Evolutionary conservation across 2,329 filamentous ascomycete species (phyloP), one percentile per base, ranked within the genome.

Genomic region (Colletotrichum chlorophyti): DNA sequence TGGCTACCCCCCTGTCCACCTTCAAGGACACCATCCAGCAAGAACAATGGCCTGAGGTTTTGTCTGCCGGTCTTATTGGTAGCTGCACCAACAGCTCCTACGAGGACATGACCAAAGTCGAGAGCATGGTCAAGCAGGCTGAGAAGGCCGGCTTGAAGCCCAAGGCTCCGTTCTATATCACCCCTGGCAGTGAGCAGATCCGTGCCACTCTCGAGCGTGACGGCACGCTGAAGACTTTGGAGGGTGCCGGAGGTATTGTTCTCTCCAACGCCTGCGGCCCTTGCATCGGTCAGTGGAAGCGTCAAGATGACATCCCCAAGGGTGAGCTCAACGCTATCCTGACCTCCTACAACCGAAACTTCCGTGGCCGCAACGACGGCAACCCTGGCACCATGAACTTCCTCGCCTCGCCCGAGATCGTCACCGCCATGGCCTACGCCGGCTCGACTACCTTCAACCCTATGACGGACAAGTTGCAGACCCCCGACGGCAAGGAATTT

Each of bases 81-180:
- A 97, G 93, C 78, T 99, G 95, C 82, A 99, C 95, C 47, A 99
- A 99, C 83, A 96, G 91, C 74, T 98, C 95, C 2, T 99, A 98
- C 74, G 90, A 97, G 76, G 95, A 99, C 72, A 99, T 99, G 95
- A 96, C 93, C 31, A 89, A 94, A 61, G 91, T 93, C 12, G 94
- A 97, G 76, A 87, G 93, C 70, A 85, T 99, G 54, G 91, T 98
- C 58, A 93, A 94, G 74, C 93, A 97, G 74, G 95, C 95, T 9
- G 84, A 88, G 49, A 87, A 88, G 58, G 95, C 93, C n/a, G 95
- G 95, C 14, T 81, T 99, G 60, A 91, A 92, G 78, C 93, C 95
- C 34, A 91, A 89, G 68, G 87, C 91, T 3, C 90, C 93, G 70
- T 97, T 99, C 77, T 97, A 96, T 77, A 91, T 99, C 70, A 97